Conservation (phyloP, 108 stramenopile genomes). For the Asterionellopsis glacialis region DNA sequence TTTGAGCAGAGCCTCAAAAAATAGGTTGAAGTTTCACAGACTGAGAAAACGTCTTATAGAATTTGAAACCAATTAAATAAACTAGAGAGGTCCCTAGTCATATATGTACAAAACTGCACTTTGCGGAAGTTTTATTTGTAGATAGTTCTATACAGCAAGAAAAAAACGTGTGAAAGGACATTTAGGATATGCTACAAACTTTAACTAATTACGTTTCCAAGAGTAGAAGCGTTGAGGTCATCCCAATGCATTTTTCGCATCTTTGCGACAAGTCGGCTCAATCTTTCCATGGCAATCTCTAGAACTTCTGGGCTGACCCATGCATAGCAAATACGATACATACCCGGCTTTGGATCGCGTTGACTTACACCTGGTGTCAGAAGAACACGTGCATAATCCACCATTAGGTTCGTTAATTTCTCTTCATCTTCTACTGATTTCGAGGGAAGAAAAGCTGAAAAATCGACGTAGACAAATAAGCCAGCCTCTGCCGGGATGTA, state of each 20-base stretch:
- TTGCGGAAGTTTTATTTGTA: too few relatives aligned
- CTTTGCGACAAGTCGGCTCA: conserved; percentile 66
- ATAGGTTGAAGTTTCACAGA: too few relatives aligned
- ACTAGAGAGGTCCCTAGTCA: too few relatives aligned
- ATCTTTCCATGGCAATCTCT: conserved; percentile 73
- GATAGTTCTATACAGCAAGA: too few relatives aligned
- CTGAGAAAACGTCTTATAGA: too few relatives aligned
- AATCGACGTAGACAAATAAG: conserved; percentile 85
- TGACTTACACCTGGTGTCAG: conserved; percentile 82
- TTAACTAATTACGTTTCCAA: conserved; percentile 3
- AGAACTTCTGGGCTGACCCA: conserved; percentile 68
- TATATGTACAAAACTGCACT: too few relatives aligned
- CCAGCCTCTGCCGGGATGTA: conserved; percentile 72
- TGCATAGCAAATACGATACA: conserved; percentile 88
- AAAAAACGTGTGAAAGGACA: too few relatives aligned
- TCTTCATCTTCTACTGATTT: conserved; percentile 65
- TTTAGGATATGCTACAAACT: too few relatives aligned
- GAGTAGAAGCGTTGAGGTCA: conserved; percentile 52
- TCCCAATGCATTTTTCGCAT: conserved; percentile 70
- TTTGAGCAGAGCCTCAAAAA: too few relatives aligned
- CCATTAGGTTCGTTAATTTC: conserved; percentile 48
- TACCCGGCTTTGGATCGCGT: conserved; percentile 69
- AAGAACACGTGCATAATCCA: conserved; percentile 64
- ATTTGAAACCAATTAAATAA: too few relatives aligned
- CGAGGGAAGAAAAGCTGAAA: conserved; percentile 69